Evolutionary conservation across 495 filamentous ascomycete genomes (phyloP), one percentile per base, ranked within the genome.

Genomic region (Penicillium ucsense): DNA sequence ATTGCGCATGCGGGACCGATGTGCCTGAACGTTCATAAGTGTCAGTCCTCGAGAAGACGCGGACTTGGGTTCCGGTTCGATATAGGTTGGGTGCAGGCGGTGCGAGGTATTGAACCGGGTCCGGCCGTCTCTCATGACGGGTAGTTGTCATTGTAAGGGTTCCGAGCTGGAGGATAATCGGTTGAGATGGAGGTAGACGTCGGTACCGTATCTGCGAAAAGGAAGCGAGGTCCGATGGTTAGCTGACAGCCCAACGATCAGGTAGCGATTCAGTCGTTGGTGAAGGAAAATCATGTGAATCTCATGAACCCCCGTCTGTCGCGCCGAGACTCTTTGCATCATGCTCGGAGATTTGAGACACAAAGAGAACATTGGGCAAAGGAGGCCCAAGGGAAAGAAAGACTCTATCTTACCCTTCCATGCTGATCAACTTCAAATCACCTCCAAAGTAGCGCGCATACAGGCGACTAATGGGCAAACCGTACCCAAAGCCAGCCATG

Each of bases 401-500:
- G 1, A 5, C 9, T 39, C n/a, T 41, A 5, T 35, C 88, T 71
- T 73, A 95, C 92, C 92, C 92, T 73, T 98, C 92, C 92, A 98
- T 96, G 62, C 91, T 96, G 58, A 97, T 98, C 68, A 98, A 61
- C 62, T 96, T 97, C 53, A 98, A 64, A 65, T 98, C 92, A 37
- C 92, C 92, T 33, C 92, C 92, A 63, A 98, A 98, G 68, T 98
- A 98, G 49, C 92, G 74, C 45, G 92, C 94, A 62, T 98, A 98
- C 35, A 98, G 74, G 55, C 92, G 74, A 61, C 84, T 89, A 53
- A 98, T 95, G 0, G 92, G 92, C 50, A 98, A 62, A 10, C 92
- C 92, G 57, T 98, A 98, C 12, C 92, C 92, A 59, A 98, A 98
- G 2, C 92, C 92, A 41, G 92, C 92, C 92, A 98, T 98, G 3